Base-by-base conservation (phyloP, 768 basidiomycete genomes). In the Punctularia strigosozonata region DNA sequence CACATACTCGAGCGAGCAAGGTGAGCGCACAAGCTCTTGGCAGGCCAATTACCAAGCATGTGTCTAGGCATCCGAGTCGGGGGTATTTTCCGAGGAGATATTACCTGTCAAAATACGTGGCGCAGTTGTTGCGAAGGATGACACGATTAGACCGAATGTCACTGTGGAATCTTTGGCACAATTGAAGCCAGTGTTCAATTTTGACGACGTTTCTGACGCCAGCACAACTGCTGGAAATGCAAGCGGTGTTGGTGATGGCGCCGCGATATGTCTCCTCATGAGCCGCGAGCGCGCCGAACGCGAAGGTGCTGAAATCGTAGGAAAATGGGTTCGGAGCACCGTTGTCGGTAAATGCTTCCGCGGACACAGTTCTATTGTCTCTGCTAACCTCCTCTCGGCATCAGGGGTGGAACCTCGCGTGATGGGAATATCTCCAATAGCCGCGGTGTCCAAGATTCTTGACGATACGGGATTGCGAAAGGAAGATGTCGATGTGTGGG, bases 201-300 rank as follows among this genome's bases (percentile, higher is more conserved):
- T 80, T 18, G 87, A 86, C 81, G 83, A 78, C 15, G 58, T 69
- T 22, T 56, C 69, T 4, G n/a, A n/a, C n/a, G n/a, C n/a, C n/a
- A 67, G 73, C 2, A 85, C 81, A 0, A 88, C 86, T 1, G 86
- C 83, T 17, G 87, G 86, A 5, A 90, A 90, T 52, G 81, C 87
- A 0, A 87, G 85, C 44, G 85, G 85, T 7, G 66, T 97, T 13
- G 91, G 92, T 2, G 94, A 99, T 52, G 94, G 95, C 26, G 94
- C 89, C 12, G 91, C 85, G 1, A 55, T 91, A 10, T 78, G 81
- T 40, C 69, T 95, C 34, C 58, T 95, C 45, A 86, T 85, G 3
- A 80, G 85, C n/a, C 67, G 91, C 33, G 73, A 70, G 41, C 69
- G 73, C 35, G 91, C 91, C 2, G 69, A 81, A 57, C 65, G 68